Evolutionary conservation across 2,329 filamentous ascomycete species (phyloP), one percentile per base, ranked within the genome.

Genomic region (Fusarium keratoplasticum): DNA sequence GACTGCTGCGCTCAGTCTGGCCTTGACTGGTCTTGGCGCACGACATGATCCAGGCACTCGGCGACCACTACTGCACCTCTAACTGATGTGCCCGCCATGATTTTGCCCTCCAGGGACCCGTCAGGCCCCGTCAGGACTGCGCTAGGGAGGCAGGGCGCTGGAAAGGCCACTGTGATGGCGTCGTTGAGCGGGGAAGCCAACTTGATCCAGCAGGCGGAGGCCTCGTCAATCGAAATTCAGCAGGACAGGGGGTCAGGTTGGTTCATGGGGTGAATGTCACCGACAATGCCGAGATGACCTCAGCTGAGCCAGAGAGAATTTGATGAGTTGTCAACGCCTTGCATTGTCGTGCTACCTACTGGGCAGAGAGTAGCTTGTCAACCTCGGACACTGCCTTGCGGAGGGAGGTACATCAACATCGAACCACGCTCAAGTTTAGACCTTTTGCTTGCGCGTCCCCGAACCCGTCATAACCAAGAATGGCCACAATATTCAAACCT

Each of bases 21-120:
- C 57, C 61, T 52, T 58, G 13, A 77, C 66, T 74, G 61, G 73
- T 64, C 75, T 76, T 77, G 76, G 76, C 69, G 73, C 57, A 27
- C 35, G 68, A 67, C 57, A 66, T 61, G 59, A 68, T 54, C 72
- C 74, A 78, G 69, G 70, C 75, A 42, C 64, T 71, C 73, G 73
- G 71, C 69, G 67, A 75, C 69, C 63, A 42, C 69, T 71, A 58
- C 61, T 64, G 70, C 62, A 38, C 65, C 69, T 66, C 16, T 70
- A 70, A 70, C 57, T 64, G 63, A 65, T 47, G 50, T 61, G 44
- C 54, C 71, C 71, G 66, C 70, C 68, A 69, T 62, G 35, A 52
- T 52, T 31, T 52, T 52, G 10, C 50, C 50, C 50, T 54, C 27
- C 50, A 54, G 50, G 50, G 47, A 29, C 47, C 47, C 20, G 20